Evolutionary conservation across 306 rosid genomes (phyloP), one percentile per base, ranked within the genome.

Genomic region (Rubus idaeus): DNA sequence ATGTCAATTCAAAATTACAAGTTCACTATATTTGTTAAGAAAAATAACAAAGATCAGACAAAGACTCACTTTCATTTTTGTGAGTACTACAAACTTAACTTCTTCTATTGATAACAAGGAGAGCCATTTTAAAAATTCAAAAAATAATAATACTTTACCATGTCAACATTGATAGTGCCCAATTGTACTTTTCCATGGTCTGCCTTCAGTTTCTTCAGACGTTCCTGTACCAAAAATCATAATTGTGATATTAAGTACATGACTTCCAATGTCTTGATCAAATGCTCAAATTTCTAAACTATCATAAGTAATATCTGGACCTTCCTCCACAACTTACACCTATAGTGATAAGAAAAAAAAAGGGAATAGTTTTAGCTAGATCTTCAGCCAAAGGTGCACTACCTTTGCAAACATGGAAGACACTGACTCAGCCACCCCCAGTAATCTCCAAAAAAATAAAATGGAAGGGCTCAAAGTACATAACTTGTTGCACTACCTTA

Each of bases 91-190:
- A 30, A 72, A 75, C 1, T 64, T 26, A 40, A 39, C 49, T 66
- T 66, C 41, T 39, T 35, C 74, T 11, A 65, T 20, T 21, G 58
- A 78, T 10, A 70, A 20, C 41, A 70, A 21, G 51, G 65, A 62
- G 61, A 67, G 50, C 65, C 42, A 73, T 67, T 13, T 6, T 30
- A 53, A 45, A 52, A 50, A 30, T 14, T 8, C 23, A 68, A 26
- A 18, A 41, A 55, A 1, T 11, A 56, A 74, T 75, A 13, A 57
- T 78, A 53, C 3, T 70, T 70, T 88, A 89, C 99, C 99, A 92
- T 92, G 86, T 96, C 99, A 88, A 88, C 90, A 8, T 97, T 88
- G 75, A 81, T 91, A 77, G 88, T 92, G 21, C 99, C 99, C 88
- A 96, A 75, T 73, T 96, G 91, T 82, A 88, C 96, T 53, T 81